A percentile compares a stretch with the other conserved stretches of the same genome.
phyloP scores from a whole-genome alignment of 2,329 filamentous ascomycete species.

The Apiospora aurea region DNA sequence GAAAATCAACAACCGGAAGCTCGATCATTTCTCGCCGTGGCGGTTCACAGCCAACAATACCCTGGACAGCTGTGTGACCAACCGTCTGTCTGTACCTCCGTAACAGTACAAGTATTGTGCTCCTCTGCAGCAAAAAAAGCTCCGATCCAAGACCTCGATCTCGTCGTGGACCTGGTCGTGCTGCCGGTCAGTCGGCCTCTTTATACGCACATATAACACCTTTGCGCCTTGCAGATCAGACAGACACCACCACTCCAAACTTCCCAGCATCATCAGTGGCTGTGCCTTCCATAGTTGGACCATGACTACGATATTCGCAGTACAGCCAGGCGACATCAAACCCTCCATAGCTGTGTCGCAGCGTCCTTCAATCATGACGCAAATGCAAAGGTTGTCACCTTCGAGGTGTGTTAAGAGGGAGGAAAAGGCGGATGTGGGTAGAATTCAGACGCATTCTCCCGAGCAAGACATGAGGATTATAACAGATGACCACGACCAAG shows the following conservation, averaged over 20 bases:
- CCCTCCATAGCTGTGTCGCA: conserved; percentile 48
- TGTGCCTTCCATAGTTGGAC: conserved; percentile 40
- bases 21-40: not conserved
- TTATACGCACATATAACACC: not conserved
- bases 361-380: conserved; percentile 50
- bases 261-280: not conserved
- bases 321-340: conserved; percentile 49
- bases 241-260: not conserved
- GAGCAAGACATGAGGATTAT: not conserved
- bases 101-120: not conserved
- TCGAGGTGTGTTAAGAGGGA: conserved; percentile 44
- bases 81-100: not conserved
- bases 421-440: not conserved
- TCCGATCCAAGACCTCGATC: conserved; percentile 4
- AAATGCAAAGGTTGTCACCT: conserved; percentile 50
- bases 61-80: conserved; percentile 8
- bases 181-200: not conserved
- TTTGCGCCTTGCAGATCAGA: not conserved
- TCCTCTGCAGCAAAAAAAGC: conserved; percentile 1
- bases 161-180: not conserved
- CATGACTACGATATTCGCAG: conserved; percentile 53
- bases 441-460: conserved; percentile 5
- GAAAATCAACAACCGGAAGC: not conserved
- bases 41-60: not conserved
- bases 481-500: conserved; percentile 28